Percentiles rank a stretch among this genome's conserved stretches.
These are phyloP conservation scores for Geosmithia putterillii DNA, from an alignment of 2,329 filamentous ascomycete genomes.

Conservation along the genomic window DNA sequence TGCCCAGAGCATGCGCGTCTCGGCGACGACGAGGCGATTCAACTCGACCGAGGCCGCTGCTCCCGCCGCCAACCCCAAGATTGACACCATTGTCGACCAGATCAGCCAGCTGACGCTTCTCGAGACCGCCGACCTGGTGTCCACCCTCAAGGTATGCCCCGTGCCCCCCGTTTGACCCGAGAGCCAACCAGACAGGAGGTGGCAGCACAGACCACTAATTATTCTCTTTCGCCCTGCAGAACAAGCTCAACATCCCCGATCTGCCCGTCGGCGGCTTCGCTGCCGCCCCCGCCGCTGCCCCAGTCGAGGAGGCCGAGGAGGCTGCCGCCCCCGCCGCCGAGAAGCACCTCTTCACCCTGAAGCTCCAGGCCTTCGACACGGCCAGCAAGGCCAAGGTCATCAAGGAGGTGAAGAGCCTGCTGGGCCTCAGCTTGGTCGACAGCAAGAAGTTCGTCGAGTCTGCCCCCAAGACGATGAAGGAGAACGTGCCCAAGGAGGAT, in stretches of 20 bases:
- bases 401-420: slow-evolving; percentile 97
- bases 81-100: slow-evolving; percentile 88
- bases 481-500: slow-evolving; percentile 97
- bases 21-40: slow-evolving; percentile 57
- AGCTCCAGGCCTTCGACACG: slow-evolving; percentile 82
- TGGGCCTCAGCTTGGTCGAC: slow-evolving; percentile 92
- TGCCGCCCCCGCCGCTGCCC: slow-evolving; percentile 49
- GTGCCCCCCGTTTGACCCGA: background rate
- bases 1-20: slow-evolving; percentile 31
- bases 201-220: background rate
- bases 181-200: background rate
- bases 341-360: slow-evolving; percentile 94
- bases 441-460: slow-evolving; percentile 99
- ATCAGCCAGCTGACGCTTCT: slow-evolving; percentile 96
- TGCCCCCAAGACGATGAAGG: slow-evolving; percentile 97
- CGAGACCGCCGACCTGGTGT: slow-evolving; percentile 93
- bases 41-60: slow-evolving; percentile 65
- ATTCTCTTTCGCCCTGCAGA: slow-evolving; percentile 37
- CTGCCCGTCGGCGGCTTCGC: slow-evolving; percentile 89
- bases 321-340: slow-evolving; percentile 83
- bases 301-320: slow-evolving; percentile 73
- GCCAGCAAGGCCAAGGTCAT: slow-evolving; percentile 95
- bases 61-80: slow-evolving; percentile 69
- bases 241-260: slow-evolving; percentile 93
- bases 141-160: slow-evolving; percentile 72